Evolutionary conservation across 169 alveolate species (phyloP).

Genomic region (Perkinsus olseni): DNA sequence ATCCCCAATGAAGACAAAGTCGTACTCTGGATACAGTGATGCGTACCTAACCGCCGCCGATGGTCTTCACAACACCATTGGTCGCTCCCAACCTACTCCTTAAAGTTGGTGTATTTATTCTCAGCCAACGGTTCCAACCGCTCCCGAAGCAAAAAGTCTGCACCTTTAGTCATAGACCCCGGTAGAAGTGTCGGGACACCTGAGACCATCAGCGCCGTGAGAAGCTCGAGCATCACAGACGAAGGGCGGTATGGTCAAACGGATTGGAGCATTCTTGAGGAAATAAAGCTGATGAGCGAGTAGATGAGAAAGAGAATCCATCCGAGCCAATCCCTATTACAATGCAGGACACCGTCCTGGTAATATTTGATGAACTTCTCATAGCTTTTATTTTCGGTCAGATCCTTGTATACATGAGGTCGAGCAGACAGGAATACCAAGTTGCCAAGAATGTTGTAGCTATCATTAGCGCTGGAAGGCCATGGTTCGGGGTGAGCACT

Average conservation of each 20-base stretch:
- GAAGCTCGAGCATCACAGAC: too few relatives aligned
- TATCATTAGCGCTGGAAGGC: not conserved
- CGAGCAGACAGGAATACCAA: conserved; percentile 1
- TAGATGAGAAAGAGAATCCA: not conserved
- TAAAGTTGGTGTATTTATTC: not conserved
- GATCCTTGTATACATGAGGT: not conserved
- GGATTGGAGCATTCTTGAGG: too few relatives aligned
- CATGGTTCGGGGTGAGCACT: not conserved
- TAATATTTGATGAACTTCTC: not conserved
- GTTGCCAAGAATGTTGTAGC: not conserved
- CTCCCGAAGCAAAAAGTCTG: not conserved
- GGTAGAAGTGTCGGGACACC: conserved; percentile 9
- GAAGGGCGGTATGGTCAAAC: too few relatives aligned
- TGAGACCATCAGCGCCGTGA: not conserved
- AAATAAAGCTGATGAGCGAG: too few relatives aligned
- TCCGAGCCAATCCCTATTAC: not conserved
- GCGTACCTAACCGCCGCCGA: not conserved
- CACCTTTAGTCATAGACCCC: not conserved
- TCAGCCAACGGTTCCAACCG: not conserved
- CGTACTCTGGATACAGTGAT: conserved; percentile 4
- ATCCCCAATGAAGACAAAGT: conserved; percentile 2
- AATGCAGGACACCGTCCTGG: not conserved
- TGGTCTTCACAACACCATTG: not conserved
- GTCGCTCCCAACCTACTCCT: not conserved
- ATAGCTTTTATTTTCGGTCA: not conserved